Conservation (phyloP, 106 monocot genomes). For the Alisma plantagoaquatica region DNA sequence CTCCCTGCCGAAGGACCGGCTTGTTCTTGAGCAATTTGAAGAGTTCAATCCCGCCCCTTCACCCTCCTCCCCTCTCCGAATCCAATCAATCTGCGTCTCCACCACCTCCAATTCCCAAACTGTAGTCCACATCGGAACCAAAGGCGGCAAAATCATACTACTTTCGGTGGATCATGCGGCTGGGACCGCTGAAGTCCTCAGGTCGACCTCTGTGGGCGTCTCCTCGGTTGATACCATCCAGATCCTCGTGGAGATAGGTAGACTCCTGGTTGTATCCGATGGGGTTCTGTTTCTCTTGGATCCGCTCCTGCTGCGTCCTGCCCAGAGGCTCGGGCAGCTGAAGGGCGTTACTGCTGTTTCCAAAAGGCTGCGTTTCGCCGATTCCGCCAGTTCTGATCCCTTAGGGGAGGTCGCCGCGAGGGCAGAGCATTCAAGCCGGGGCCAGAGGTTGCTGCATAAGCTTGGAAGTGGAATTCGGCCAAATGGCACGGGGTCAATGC, state of each 20-base stretch:
- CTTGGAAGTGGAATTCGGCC: constrained; percentile 27
- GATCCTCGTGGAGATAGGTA: constrained; percentile 39
- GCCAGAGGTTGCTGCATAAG: constrained; percentile 37
- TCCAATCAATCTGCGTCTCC: constrained; percentile 46
- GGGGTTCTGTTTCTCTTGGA: constrained; percentile 58
- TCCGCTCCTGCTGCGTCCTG: constrained; percentile 24
- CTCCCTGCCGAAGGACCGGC: constrained; percentile 20
- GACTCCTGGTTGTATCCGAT: constrained; percentile 49
- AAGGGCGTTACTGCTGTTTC: constrained; percentile 47
- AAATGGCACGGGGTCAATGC: constrained; percentile 34
- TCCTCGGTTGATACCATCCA: constrained; percentile 47
- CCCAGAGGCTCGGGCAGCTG: constrained; percentile 30
- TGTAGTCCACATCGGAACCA: constrained; percentile 55
- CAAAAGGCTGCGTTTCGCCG: constrained; percentile 27
- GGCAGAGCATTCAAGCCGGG: constrained; percentile 17
- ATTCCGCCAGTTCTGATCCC: constrained; percentile 17
- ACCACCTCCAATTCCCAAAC: constrained; percentile 19
- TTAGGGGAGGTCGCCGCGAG: constrained; percentile 24
- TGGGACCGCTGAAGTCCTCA: constrained; percentile 14
- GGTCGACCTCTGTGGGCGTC: constrained; percentile 27
- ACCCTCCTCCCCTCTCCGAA: constrained; percentile 35
- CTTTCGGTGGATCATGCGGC: constrained; percentile 5
- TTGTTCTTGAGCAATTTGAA: constrained; percentile 37
- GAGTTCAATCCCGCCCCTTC: constrained; percentile 41
- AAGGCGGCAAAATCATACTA: constrained; percentile 56